Conservation (phyloP, 805 yeast species). For the Allodekkera sacchari region DNA sequence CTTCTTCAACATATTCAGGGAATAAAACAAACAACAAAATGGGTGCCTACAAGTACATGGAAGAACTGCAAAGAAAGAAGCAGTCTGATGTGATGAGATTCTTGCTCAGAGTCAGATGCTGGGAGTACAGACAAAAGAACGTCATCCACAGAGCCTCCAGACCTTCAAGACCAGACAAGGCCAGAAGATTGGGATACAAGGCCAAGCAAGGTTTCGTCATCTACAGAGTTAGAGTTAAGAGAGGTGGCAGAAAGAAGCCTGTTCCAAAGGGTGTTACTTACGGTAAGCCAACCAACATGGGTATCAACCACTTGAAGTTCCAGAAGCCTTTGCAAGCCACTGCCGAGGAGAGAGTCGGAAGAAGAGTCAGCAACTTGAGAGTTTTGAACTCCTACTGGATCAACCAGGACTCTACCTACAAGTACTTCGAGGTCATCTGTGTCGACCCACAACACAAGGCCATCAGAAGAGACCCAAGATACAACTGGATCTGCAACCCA, state of each 20-base stretch:
- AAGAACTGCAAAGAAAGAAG: slow-evolving; percentile 99
- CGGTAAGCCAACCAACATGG: slow-evolving; percentile 99
- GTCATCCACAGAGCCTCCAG: slow-evolving; percentile 98
- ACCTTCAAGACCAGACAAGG: slow-evolving; percentile 99
- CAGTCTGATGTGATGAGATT: slow-evolving; percentile 99
- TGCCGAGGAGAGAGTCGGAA: slow-evolving; percentile 99
- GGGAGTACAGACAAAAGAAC: slow-evolving; percentile 99
- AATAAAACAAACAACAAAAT: slow-evolving; percentile 38
- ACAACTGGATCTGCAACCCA: slow-evolving; percentile 99
- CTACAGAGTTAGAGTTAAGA: slow-evolving; percentile 98
- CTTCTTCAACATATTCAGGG: no score
- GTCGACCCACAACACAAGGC: slow-evolving; percentile 98
- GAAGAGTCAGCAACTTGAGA: slow-evolving; percentile 98
- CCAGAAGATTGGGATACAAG: slow-evolving; percentile 99
- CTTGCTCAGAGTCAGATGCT: slow-evolving; percentile 99
- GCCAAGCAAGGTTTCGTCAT: slow-evolving; percentile 99
- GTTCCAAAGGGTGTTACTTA: slow-evolving; percentile 99
- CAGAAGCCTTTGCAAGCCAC: slow-evolving; percentile 96
- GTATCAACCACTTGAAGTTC: slow-evolving; percentile 98
- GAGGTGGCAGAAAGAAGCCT: slow-evolving; percentile 99
- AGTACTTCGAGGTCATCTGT: slow-evolving; percentile 96
- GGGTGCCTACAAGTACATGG: slow-evolving; percentile 99
- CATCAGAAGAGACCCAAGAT: slow-evolving; percentile 95
- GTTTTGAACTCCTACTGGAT: slow-evolving; percentile 99
- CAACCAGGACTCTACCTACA: slow-evolving; percentile 99